These are phyloP conservation scores for Xylaria sp. DNA, from an alignment of 2,329 filamentous ascomycete genomes.

Conservation along the genomic window DNA sequence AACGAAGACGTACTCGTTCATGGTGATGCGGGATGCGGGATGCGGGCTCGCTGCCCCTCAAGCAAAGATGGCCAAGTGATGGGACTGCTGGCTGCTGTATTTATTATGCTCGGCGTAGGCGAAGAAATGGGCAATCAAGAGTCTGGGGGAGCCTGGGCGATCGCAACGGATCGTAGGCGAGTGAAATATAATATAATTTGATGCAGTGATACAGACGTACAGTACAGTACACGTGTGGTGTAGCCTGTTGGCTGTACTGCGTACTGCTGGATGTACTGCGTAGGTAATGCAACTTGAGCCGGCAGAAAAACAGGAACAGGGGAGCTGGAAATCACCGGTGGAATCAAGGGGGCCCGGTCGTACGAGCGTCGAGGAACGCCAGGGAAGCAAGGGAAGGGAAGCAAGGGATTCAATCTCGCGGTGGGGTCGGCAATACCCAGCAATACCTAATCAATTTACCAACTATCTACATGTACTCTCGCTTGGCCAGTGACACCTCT, in stretches of 20 bases:
- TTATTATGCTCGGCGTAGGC: background rate
- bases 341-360: constrained; percentile 8
- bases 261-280: background rate
- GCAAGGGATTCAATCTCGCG: constrained; percentile 18
- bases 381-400: background rate
- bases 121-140: background rate
- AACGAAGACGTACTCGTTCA: constrained; percentile 45
- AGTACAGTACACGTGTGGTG: constrained; percentile 10
- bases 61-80: constrained; percentile 4
- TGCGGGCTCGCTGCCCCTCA: constrained; percentile 31
- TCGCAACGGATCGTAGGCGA: background rate
- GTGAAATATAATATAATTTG: constrained; percentile 7
- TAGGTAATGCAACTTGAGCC: background rate
- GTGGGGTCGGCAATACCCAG: constrained; percentile 23
- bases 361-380: background rate
- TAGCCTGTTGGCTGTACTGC: background rate
- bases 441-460: constrained; percentile 15
- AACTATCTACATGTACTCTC: background rate
- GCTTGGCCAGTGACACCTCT: constrained; percentile 12
- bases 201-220: constrained; percentile 1
- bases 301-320: constrained; percentile 7
- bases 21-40: constrained; percentile 23
- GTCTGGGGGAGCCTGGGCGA: background rate
- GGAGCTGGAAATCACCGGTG: constrained; percentile 23
- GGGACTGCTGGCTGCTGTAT: background rate